Evolutionary conservation across 352 stramenopile genomes (phyloP), one percentile per base, ranked within the genome.

Genomic region (Peronospora tabacina): DNA sequence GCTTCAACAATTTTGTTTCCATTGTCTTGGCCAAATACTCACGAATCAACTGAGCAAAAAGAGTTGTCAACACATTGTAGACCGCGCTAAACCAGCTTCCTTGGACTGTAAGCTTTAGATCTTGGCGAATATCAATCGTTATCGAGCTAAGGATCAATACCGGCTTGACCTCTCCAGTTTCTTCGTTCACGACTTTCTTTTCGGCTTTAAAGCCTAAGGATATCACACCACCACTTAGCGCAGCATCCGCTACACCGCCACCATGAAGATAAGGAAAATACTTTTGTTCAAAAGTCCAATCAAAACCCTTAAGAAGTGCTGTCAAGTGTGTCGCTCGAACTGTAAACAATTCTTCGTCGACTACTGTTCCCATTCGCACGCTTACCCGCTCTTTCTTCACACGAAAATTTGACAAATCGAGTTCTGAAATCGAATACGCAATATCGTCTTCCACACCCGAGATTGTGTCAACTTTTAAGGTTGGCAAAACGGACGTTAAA

Each of bases 201-300:
- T 92, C 82, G 4, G 82, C 82, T 52, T 92, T 88, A 39, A 93
- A 93, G 0, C 82, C 82, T 9, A 93, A 55, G 1, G 67, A 85
- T 30, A 93, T 90, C 4, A 86, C 61, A 10, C 82, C 82, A 17
- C 82, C 82, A 13, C 46, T 79, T 8, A 93, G 57, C 11, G 71
- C 73, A 24, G 82, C 82, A 57, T 93, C 79, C 0, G 82, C 82
- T 20, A 85, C 49, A 0, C 82, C 82, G 7, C 77, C 78, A 4
- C 82, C 82, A 30, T 93, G 81, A n/a, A 87, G 50, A 43, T 90
- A 93, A n/a, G 82, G 82, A 36, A 93, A 93, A 33, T 77, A 80
- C 46, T 88, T 90, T 37, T 93, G 82, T 15, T 76, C 67, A 61
- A 93, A 93, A 7, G 80, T 93, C 82, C 82, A 93, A 40, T 93